Percentiles rank a stretch among this genome's conserved stretches.
These are phyloP conservation scores for Scheffersomyces ergatensis DNA, from an alignment of 805 yeast species.

Conservation along the genomic window DNA sequence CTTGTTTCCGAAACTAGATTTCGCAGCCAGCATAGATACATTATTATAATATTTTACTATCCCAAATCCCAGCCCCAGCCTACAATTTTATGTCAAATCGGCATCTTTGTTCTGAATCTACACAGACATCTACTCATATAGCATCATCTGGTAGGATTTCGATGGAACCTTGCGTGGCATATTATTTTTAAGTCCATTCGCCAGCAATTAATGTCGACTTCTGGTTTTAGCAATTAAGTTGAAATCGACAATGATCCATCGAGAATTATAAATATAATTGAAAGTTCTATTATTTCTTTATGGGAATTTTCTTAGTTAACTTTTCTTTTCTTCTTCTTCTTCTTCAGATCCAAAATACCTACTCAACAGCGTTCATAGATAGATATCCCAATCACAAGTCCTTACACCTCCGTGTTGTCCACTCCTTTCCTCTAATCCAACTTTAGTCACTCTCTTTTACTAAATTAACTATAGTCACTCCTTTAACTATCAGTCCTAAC, in stretches of 20 bases:
- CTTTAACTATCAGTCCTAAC: constrained; percentile 4
- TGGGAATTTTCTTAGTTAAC: constrained; percentile 1
- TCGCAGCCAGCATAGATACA: constrained; percentile 2
- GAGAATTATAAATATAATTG: neutral
- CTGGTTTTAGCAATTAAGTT: no score
- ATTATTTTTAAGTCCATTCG: no score
- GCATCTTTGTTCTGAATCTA: no score
- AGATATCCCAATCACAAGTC: constrained; percentile 1
- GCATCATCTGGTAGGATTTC: no score
- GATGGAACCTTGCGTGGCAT: no score
- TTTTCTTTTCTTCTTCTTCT: constrained; percentile 2
- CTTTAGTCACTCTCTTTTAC: constrained; percentile 18
- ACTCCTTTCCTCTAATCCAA: constrained; percentile 5
- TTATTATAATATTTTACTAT: no score
- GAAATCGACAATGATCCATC: no score
- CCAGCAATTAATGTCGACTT: no score
- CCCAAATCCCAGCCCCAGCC: no score
- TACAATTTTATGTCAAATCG: no score
- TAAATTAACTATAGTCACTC: constrained; percentile 16
- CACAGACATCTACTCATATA: no score
- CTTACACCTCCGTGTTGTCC: constrained; percentile 5
- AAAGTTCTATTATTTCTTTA: neutral
- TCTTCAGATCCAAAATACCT: constrained; percentile 1
- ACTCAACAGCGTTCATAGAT: neutral
- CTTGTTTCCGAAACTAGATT: neutral